Evolutionary conservation across 768 basidiomycete species (phyloP), one percentile per base, ranked within the genome.

Genomic region (Leccinum boreale): DNA sequence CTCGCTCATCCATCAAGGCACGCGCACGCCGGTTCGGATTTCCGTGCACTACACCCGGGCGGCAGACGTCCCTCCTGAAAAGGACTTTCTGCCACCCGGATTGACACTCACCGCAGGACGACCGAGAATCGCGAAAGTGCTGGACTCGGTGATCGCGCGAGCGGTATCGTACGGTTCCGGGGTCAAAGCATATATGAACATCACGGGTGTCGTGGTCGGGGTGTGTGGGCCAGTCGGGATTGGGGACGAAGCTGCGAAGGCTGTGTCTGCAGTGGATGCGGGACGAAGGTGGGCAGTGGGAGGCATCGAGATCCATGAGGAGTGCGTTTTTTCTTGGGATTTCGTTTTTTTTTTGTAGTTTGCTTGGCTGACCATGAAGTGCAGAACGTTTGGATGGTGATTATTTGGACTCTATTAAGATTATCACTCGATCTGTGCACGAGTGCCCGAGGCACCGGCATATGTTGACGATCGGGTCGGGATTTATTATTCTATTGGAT

Each of bases 21-120:
- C 68, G 24, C 57, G 71, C 0, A 62, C 71, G 12, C 70, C 70
- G 1, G 61, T 80, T 21, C 73, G 71, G 7, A 74, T 82, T 53
- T 70, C 74, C 15, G 72, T 80, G 6, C 74, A 75, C 55, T 79
- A 80, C 69, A 81, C 79, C 15, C 78, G 81, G 9, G 74, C 75
- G 11, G 66, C 69, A 26, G 67, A 70, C 33, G 64, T 73, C 26
- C 69, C 73, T 1, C 71, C 70, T n/a, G 55, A 64, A 29, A 69
- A 68, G 50, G 67, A 70, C 23, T 64, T 62, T 58, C 62, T 75
- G 17, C 73, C 73, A 35, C 75, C 73, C 15, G 75, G 76, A 9
- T 60, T 84, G 26, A 75, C 78, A 12, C 72, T 87, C 56, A 71
- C 75, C 4, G 75, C 84, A 0, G 81, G 84, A n/a, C 79, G 86